A percentile compares a stretch with the other conserved stretches of the same genome.
Evolutionary conservation across 139 green algal genomes (phyloP).

Genomic region (Edaphochlamys debaryana): DNA sequence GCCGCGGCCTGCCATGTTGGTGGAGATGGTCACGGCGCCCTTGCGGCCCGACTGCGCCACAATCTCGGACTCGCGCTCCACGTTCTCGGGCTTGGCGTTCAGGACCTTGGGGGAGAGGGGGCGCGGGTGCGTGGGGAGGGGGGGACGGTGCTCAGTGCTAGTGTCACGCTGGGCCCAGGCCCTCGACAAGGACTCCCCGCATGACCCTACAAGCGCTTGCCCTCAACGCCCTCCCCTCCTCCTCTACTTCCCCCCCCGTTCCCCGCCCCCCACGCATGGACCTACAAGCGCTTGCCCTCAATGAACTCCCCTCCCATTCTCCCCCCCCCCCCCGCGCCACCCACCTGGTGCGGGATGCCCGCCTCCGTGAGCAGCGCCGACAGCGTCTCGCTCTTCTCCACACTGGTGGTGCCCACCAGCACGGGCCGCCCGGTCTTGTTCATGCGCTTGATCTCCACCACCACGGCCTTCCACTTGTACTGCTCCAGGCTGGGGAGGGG

Average conservation of each 20-base stretch:
- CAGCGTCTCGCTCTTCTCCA: slow-evolving; percentile 93
- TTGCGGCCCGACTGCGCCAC: slow-evolving; percentile 89
- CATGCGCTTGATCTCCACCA: slow-evolving; percentile 91
- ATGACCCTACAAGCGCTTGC: too few species aligned
- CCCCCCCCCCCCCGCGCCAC: neutral
- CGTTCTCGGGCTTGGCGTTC: slow-evolving; percentile 99
- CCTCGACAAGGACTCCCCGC: too few species aligned
- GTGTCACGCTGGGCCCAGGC: too few species aligned
- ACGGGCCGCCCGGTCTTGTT: slow-evolving; percentile 91
- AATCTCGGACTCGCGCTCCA: slow-evolving; percentile 97
- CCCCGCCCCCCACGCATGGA: too few species aligned
- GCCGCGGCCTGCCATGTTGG: slow-evolving; percentile 98
- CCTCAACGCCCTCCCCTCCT: too few species aligned
- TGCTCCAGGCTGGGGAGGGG: slow-evolving; percentile 58
- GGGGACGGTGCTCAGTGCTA: too few species aligned
- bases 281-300: too few species aligned
- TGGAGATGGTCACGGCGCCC: slow-evolving; percentile 94
- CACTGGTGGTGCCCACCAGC: slow-evolving; percentile 93
- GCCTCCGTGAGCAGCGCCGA: slow-evolving; percentile 76
- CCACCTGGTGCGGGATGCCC: slow-evolving; percentile 82
- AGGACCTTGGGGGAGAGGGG: slow-evolving; percentile 76
- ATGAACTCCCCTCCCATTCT: too few species aligned
- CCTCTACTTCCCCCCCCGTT: too few species aligned
- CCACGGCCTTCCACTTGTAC: slow-evolving; percentile 91
- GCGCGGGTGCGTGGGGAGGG: neutral